Evolutionary conservation across 1,139 yeast genomes (phyloP), one percentile per base, ranked within the genome.

Genomic region (Saccharomyces hybrid): DNA sequence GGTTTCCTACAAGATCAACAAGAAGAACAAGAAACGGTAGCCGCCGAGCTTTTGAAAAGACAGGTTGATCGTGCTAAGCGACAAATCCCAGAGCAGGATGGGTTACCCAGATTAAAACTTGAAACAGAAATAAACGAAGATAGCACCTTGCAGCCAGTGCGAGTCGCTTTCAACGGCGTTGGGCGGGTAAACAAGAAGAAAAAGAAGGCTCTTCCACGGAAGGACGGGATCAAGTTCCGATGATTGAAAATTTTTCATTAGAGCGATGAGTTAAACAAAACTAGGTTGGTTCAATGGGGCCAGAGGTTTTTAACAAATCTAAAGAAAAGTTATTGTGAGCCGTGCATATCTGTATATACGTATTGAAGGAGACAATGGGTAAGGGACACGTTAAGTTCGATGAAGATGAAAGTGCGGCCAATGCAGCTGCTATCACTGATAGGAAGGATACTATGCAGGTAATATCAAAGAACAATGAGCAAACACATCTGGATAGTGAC

Each of bases 401-500:
- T 28, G 51, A 41, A 16, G 51, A 49, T n/a, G 48, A 49, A 44
- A 49, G 46, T 42, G 48, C 51, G 4, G 51, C 20, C 26, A 47
- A 49, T 4, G 48, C 28, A 23, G 48, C 51, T 16, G 51, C 46
- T 11, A 41, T 29, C 32, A 49, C 32, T 7, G 44, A 26, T 14
- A 38, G 48, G 16, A 20, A 38, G 11, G n/a, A 38, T 38, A 7
- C 2, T 8, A 9, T 38, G 42, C 42, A 14, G 42, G 42, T 38
- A 38, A 38, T 38, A 38, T 38, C 42, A 38, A 38, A 38, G 11
- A 7, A 16, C 9, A 8, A 38, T 7, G 23, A 38, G 23, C 51
- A 51, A 41, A 25, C 20, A 5, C 27, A 32, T 13, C 38, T 46
- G 23, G 60, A 57, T 25, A 59, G 58, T 38, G 72, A 68, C 46